Conservation (phyloP, 2,329 filamentous ascomycete genomes). For the Aspergillus sp. region DNA sequence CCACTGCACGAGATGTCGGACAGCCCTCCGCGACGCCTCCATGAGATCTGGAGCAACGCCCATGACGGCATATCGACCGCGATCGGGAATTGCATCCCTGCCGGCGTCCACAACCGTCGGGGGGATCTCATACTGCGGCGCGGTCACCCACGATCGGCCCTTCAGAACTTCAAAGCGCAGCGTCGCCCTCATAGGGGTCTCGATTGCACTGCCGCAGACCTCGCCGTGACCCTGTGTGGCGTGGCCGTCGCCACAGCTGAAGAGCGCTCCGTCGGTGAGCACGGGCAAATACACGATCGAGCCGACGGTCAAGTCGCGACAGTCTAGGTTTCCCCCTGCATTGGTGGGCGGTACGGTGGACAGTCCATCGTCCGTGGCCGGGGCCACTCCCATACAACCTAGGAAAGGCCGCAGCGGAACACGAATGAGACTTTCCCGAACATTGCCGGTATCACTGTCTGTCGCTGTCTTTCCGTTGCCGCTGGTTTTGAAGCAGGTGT, state of each 20-base stretch:
- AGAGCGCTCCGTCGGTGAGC: slow-evolving; percentile 49
- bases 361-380: slow-evolving; percentile 44
- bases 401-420: slow-evolving; percentile 53
- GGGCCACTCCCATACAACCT: slow-evolving; percentile 53
- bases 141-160: slow-evolving; percentile 45
- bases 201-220: slow-evolving; percentile 56
- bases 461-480: slow-evolving; percentile 21
- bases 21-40: slow-evolving; percentile 49
- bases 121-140: slow-evolving; percentile 49
- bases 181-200: slow-evolving; percentile 51
- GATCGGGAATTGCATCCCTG: slow-evolving; percentile 19
- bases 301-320: slow-evolving; percentile 48
- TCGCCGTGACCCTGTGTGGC: slow-evolving; percentile 56
- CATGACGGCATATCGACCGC: slow-evolving; percentile 46
- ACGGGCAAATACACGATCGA: slow-evolving; percentile 51
- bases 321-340: slow-evolving; percentile 56
- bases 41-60: slow-evolving; percentile 49
- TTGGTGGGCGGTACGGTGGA: slow-evolving; percentile 51
- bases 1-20: slow-evolving; percentile 50
- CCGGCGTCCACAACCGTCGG: slow-evolving; percentile 21
- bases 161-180: slow-evolving; percentile 51
- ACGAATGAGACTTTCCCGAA: slow-evolving; percentile 34
- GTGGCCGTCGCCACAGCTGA: slow-evolving; percentile 56
- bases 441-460: background rate
- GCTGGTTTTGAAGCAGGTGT: slow-evolving; percentile 42